A percentile compares a stretch with the other conserved stretches of the same genome.
Conservation (phyloP, 805 yeast genomes). For the Myxozyma neglecta region DNA sequence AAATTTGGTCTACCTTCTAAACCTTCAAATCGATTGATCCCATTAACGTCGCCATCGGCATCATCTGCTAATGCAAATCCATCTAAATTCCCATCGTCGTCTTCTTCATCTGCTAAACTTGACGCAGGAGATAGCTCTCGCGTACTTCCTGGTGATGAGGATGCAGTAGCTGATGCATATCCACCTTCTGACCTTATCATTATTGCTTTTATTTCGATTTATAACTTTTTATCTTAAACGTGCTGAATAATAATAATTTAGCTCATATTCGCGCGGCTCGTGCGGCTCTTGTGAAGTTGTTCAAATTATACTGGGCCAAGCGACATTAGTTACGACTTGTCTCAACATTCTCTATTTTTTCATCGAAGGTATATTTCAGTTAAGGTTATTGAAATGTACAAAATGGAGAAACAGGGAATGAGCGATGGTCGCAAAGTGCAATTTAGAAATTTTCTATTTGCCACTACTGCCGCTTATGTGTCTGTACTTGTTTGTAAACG, state of each 20-base stretch:
- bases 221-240: too few species aligned
- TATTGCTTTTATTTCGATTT: too few species aligned
- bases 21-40: background rate
- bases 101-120: background rate
- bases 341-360: too few species aligned
- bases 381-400: too few species aligned
- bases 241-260: too few species aligned
- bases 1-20: background rate
- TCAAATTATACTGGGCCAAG: too few species aligned
- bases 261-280: too few species aligned
- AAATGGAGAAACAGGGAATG: background rate
- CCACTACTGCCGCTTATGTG: constrained; percentile 22
- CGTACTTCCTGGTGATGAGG: background rate
- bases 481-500: constrained; percentile 23
- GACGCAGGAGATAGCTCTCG: background rate
- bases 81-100: background rate
- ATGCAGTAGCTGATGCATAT: too few species aligned
- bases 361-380: too few species aligned
- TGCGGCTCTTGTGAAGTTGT: too few species aligned
- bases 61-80: background rate
- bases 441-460: constrained; percentile 24
- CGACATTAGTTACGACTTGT: too few species aligned
- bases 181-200: too few species aligned
- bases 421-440: constrained; percentile 18
- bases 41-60: background rate